These are phyloP conservation scores for Colletotrichum lini DNA, from an alignment of 2,329 filamentous ascomycete species.

Conservation along the genomic window DNA sequence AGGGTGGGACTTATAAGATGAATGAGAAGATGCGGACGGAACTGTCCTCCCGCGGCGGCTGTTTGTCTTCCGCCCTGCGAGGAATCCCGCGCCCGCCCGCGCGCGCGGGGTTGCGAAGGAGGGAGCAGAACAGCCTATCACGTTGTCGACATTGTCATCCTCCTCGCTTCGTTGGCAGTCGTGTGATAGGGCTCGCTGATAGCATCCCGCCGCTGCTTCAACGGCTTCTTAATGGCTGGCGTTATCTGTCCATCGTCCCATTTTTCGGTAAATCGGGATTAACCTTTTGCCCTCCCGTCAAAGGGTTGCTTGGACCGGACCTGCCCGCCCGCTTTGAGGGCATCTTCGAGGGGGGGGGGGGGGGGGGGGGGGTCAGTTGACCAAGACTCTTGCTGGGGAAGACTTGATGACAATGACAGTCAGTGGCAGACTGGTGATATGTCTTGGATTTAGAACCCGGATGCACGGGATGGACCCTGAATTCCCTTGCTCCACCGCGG, in stretches of 20 bases:
- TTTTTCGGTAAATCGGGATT: not conserved
- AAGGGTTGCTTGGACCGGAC: no score
- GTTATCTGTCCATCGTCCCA: slow-evolving; percentile 15
- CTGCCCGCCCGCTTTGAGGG: not conserved
- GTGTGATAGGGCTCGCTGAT: slow-evolving; percentile 17
- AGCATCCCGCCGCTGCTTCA: not conserved
- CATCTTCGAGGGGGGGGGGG: no score
- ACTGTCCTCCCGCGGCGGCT: not conserved
- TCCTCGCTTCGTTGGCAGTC: slow-evolving; percentile 4
- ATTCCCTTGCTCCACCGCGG: not conserved
- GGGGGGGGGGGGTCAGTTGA: not conserved
- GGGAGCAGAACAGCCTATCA: slow-evolving; percentile 19
- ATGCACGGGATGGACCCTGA: not conserved
- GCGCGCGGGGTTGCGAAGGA: slow-evolving; percentile 16
- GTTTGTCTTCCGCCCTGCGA: not conserved
- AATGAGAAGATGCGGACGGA: not conserved
- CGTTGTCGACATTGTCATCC: slow-evolving; percentile 20
- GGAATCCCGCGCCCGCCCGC: not conserved
- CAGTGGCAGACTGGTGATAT: not conserved
- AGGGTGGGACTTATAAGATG: not conserved
- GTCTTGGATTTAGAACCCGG: not conserved
- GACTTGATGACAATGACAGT: not conserved
- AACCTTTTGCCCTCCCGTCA: not conserved
- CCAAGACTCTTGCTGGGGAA: not conserved
- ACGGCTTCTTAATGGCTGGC: not conserved